Percentiles rank a stretch among this genome's conserved stretches.
Conservation (phyloP, 2,329 filamentous ascomycete species). For the Aspergillus tubingensis region DNA sequence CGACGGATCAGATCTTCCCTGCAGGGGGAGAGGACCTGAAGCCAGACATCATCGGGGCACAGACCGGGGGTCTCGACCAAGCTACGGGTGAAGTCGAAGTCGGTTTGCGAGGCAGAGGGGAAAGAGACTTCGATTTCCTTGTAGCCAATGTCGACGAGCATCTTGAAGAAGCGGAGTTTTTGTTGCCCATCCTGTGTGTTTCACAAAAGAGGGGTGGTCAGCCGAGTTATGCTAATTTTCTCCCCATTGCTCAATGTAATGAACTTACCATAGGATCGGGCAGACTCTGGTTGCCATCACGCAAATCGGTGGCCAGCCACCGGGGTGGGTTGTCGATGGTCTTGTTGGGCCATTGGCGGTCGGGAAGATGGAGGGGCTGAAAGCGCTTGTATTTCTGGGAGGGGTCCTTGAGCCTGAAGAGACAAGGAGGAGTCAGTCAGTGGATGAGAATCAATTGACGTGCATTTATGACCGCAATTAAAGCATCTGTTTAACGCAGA, state of each 20-base stretch:
- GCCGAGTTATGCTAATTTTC: neutral
- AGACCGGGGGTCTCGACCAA: conserved; percentile 81
- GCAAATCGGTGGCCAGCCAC: conserved; percentile 85
- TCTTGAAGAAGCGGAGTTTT: conserved; percentile 93
- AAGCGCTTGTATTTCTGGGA: conserved; percentile 52
- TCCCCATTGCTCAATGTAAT: neutral
- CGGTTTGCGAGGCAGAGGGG: conserved; percentile 89
- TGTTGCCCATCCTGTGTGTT: conserved; percentile 76
- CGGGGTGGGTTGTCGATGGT: conserved; percentile 80
- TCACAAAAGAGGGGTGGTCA: neutral
- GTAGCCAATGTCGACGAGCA: conserved; percentile 88
- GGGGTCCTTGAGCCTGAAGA: conserved; percentile 50
- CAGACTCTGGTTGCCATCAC: conserved; percentile 93
- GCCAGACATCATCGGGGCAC: conserved; percentile 83
- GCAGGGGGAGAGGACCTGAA: conserved; percentile 91
- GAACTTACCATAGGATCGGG: conserved; percentile 81
- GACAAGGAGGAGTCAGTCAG: neutral
- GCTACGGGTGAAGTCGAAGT: conserved; percentile 91
- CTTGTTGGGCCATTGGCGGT: conserved; percentile 75
- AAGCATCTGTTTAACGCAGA: too few relatives aligned
- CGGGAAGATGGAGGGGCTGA: conserved; percentile 51
- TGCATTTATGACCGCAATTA: too few relatives aligned
- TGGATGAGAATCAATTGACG: conserved; percentile 10
- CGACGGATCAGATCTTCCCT: conserved; percentile 85
- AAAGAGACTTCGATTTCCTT: conserved; percentile 98